Evolutionary conservation across 345 rosid species (phyloP).

Genomic region (Psidium guajava): DNA sequence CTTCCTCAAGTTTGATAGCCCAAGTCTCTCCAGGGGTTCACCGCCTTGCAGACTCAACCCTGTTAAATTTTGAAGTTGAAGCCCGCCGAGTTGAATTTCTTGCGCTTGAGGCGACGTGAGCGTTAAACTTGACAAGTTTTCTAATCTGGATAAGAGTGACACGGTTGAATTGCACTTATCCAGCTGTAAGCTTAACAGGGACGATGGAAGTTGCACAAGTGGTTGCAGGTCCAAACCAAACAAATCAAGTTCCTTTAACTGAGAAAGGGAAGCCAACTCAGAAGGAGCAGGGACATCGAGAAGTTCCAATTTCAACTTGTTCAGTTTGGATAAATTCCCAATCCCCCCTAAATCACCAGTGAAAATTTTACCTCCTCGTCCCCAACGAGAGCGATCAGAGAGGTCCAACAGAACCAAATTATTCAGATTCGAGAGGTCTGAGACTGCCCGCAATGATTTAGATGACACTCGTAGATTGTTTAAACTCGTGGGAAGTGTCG

Average conservation of each 20-base stretch:
- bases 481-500: background rate
- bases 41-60: rapidly evolving
- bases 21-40: background rate
- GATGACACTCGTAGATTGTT: background rate
- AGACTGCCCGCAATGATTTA: background rate
- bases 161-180: background rate
- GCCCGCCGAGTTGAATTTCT: too few species aligned
- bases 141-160: background rate
- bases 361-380: background rate
- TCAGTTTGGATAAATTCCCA: background rate
- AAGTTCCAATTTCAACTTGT: background rate
- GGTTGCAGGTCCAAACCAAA: background rate
- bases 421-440: background rate
- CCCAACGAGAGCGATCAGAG: too few species aligned
- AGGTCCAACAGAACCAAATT: background rate
- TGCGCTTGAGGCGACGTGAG: too few species aligned
- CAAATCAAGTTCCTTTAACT: background rate
- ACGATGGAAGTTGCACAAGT: rapidly evolving
- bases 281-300: background rate
- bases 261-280: background rate
- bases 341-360: background rate
- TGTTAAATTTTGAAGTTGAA: too few species aligned
- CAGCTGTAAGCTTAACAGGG: rapidly evolving
- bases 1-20: background rate
- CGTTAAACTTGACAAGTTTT: background rate